These are phyloP conservation scores for Aspergillus wentii DNA, from an alignment of 495 filamentous ascomycete species.

Conservation along the genomic window DNA sequence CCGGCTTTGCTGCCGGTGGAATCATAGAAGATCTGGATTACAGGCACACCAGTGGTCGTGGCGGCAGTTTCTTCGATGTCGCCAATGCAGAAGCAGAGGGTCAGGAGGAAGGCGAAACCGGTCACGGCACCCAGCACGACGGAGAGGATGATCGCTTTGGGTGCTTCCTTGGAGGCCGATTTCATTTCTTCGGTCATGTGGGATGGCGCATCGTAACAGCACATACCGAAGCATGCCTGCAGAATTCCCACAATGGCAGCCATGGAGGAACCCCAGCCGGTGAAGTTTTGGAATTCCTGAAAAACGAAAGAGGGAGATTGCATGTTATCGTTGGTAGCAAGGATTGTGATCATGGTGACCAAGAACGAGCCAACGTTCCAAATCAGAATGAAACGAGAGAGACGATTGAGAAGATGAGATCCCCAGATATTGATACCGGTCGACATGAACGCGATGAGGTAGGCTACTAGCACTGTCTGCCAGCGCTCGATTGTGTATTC, in stretches of 20 bases:
- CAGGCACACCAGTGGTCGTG: conserved; percentile 40
- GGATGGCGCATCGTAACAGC: conserved; percentile 42
- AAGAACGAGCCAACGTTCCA: conserved; percentile 54
- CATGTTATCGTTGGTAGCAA: conserved; percentile 51
- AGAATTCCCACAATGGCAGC: conserved; percentile 51
- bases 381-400: conserved; percentile 45
- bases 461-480: conserved; percentile 53
- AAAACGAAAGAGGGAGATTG: conserved; percentile 54
- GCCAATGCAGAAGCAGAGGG: conserved; percentile 47
- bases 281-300: conserved; percentile 50
- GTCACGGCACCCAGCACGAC: conserved; percentile 48
- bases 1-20: conserved; percentile 39
- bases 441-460: conserved; percentile 38
- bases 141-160: conserved; percentile 50
- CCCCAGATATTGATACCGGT: conserved; percentile 46
- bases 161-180: conserved; percentile 45
- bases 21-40: conserved; percentile 48
- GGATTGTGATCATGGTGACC: conserved; percentile 43
- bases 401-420: conserved; percentile 46
- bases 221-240: conserved; percentile 56
- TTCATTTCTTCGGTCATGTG: conserved; percentile 51
- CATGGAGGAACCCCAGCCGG: conserved; percentile 48
- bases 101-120: conserved; percentile 46
- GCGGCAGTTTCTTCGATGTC: conserved; percentile 36
- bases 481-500: conserved; percentile 50